phyloP scores from a whole-genome alignment of 202 grass and related monocot species.

The Panicum virgatum region DNA sequence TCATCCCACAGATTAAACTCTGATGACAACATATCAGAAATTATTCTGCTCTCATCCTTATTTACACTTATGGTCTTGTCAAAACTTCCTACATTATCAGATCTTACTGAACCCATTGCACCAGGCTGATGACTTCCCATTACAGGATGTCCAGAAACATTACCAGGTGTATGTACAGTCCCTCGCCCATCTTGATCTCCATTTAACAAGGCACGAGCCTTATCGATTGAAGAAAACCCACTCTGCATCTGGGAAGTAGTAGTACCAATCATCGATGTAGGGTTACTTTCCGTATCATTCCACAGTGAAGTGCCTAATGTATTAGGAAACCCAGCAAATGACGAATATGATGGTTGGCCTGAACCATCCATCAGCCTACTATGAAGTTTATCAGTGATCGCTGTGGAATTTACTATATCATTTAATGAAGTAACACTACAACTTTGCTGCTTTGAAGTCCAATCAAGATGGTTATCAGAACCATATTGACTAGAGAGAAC shows the following conservation, averaged over 20 bases:
- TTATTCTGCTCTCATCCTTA: slow-evolving; percentile 83
- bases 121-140: slow-evolving; percentile 39
- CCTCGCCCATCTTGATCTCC: slow-evolving; percentile 42
- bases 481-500: slow-evolving; percentile 32
- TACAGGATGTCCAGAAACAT: slow-evolving; percentile 46
- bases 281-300: slow-evolving; percentile 33
- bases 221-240: slow-evolving; percentile 38
- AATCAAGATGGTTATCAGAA: slow-evolving; percentile 55
- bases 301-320: slow-evolving; percentile 31
- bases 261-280: slow-evolving; percentile 18
- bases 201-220: slow-evolving; percentile 49
- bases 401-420: slow-evolving; percentile 23
- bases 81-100: slow-evolving; percentile 46
- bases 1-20: slow-evolving; percentile 95
- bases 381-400: slow-evolving; percentile 25
- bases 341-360: slow-evolving; percentile 31
- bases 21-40: slow-evolving; percentile 79
- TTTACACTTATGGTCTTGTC: slow-evolving; percentile 60
- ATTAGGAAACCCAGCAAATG: slow-evolving; percentile 30
- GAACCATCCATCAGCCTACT: slow-evolving; percentile 26
- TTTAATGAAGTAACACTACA: slow-evolving; percentile 10
- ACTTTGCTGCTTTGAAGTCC: slow-evolving; percentile 43
- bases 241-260: slow-evolving; percentile 39
- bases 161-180: slow-evolving; percentile 36
- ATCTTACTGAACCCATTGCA: slow-evolving; percentile 31